Evolutionary conservation across 2,329 filamentous ascomycete species (phyloP).

Genomic region (Biscogniauxia sp.): DNA sequence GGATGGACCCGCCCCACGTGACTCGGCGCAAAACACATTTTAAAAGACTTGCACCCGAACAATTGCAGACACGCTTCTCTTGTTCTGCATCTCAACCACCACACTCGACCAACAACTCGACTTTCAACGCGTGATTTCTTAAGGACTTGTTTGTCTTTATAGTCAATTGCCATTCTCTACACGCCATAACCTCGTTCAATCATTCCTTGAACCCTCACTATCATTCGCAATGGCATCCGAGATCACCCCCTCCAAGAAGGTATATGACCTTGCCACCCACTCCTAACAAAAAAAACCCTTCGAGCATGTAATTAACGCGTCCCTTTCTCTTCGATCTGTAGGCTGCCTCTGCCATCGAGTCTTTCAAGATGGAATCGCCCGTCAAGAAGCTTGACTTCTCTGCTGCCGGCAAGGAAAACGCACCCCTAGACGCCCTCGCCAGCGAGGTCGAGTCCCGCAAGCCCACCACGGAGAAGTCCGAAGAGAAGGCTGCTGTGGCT

Average conservation of each 20-base stretch:
- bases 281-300: slow-evolving; percentile 1
- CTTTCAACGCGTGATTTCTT: slow-evolving; percentile 22
- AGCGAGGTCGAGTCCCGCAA: slow-evolving; percentile 62
- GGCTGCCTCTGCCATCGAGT: slow-evolving; percentile 84
- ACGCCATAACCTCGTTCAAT: slow-evolving; percentile 14
- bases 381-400: slow-evolving; percentile 85
- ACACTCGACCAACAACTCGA: slow-evolving; percentile 4
- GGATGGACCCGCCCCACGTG: slow-evolving; percentile 24
- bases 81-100: slow-evolving; percentile 19
- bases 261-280: slow-evolving; percentile 38
- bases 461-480: slow-evolving; percentile 47
- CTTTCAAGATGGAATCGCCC: slow-evolving; percentile 89
- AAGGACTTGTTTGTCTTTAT: background rate
- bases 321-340: slow-evolving; percentile 38
- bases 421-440: slow-evolving; percentile 50
- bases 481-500: slow-evolving; percentile 40
- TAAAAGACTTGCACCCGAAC: slow-evolving; percentile 25
- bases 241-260: slow-evolving; percentile 61
- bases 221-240: slow-evolving; percentile 67
- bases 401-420: slow-evolving; percentile 78
- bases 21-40: slow-evolving; percentile 25
- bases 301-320: slow-evolving; percentile 20
- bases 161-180: slow-evolving; percentile 4
- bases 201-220: slow-evolving; percentile 14
- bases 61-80: slow-evolving; percentile 19